These are phyloP conservation scores for Edaphochlamys debaryana DNA, from an alignment of 139 green algal species.

Conservation along the genomic window DNA sequence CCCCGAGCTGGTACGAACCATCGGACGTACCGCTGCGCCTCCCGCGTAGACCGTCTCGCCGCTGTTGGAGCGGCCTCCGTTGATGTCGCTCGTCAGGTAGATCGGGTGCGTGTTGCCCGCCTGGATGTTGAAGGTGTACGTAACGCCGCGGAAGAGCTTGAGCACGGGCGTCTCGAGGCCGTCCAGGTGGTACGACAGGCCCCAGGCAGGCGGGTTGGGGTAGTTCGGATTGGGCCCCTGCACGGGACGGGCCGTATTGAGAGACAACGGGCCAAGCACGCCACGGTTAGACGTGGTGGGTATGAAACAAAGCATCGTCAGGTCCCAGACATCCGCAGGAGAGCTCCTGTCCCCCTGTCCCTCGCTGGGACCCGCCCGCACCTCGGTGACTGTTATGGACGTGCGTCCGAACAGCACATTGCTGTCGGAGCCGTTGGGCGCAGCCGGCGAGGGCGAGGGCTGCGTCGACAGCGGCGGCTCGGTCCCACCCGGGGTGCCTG, in stretches of 20 bases:
- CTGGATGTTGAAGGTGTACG: constrained; percentile 15
- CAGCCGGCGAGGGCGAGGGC: no score
- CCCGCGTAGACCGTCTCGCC: constrained; percentile 15
- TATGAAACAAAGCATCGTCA: no score
- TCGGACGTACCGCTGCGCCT: neutral
- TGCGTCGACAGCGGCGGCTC: no score
- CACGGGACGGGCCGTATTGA: no score
- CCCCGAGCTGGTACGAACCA: no score
- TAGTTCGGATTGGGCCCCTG: neutral
- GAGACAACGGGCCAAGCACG: no score
- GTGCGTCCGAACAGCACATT: neutral
- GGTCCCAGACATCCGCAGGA: no score
- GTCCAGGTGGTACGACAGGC: neutral
- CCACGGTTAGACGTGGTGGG: no score
- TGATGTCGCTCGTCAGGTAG: constrained; percentile 31
- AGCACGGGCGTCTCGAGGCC: constrained; percentile 12
- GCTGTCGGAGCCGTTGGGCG: no score
- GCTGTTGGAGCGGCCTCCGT: neutral
- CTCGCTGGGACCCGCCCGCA: no score
- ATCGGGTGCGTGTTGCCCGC: constrained; percentile 7
- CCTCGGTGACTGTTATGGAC: neutral
- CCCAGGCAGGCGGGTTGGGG: neutral
- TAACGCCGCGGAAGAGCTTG: constrained; percentile 2
- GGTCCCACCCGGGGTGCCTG: no score
- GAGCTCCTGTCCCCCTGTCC: no score